Percentiles rank a stretch among this genome's conserved stretches.
Conservation (phyloP, 139 green algal genomes). For the Chlorella sp. region DNA sequence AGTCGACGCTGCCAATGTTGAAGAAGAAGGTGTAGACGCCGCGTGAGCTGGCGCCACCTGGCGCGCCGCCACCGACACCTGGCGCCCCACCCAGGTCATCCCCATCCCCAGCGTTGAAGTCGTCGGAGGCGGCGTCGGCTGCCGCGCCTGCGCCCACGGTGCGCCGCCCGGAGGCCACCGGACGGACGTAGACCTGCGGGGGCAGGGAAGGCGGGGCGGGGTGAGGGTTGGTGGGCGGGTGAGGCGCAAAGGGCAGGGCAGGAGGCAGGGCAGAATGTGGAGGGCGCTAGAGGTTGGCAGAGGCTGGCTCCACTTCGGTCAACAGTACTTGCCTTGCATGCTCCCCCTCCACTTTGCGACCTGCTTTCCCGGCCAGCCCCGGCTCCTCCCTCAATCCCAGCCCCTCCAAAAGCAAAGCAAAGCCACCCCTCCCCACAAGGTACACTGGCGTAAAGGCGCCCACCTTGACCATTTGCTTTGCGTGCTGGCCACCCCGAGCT, state of each 20-base stretch:
- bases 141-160: constrained; percentile 10
- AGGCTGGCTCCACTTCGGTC: too few species aligned
- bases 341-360: too few species aligned
- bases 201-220: too few species aligned
- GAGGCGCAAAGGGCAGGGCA: too few species aligned
- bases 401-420: too few species aligned
- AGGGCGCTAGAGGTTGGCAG: neutral
- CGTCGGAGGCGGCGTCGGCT: neutral
- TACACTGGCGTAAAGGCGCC: too few species aligned
- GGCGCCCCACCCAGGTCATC: neutral
- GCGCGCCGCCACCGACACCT: neutral
- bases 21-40: constrained; percentile 88
- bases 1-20: constrained; percentile 89
- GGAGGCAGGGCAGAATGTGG: neutral
- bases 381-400: too few species aligned
- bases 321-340: too few species aligned
- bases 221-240: neutral
- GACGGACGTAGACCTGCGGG: constrained; percentile 20
- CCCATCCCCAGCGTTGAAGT: neutral
- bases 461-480: too few species aligned
- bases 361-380: too few species aligned
- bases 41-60: neutral
- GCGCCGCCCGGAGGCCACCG: neutral
- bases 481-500: too few species aligned
- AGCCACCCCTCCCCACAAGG: too few species aligned